Evolutionary conservation across 176 grass and related monocot species (phyloP), one percentile per base, ranked within the genome.

Genomic region (Oryza rufipogon): DNA sequence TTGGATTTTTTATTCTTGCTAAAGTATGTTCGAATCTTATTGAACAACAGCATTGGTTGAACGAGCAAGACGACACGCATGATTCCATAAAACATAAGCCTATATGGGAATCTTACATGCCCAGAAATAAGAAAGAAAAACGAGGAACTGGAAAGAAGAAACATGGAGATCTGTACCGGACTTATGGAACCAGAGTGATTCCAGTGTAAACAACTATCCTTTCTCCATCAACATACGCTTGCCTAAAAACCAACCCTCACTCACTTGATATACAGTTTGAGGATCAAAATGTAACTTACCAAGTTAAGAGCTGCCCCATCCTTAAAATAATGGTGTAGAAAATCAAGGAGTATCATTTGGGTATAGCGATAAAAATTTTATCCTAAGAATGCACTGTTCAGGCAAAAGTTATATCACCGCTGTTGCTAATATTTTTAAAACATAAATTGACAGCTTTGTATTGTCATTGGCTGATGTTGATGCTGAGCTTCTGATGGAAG

Each of bases 401-500:
- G 28, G 13, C 32, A 76, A 61, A 84, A 52, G 26, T 25, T 82
- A 26, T 9, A 14, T 44, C 34, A 49, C 46, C 68, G 45, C n/a
- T 76, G 73, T 64, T 79, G 49, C 60, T 80, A 41, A 32, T 75
- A 34, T 42, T 63, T 66, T 79, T 56, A 82, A 82, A 74, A 19
- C 44, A 61, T 80, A 6, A 87, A 32, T 58, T 73, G 75, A 90
- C 89, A 99, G 96, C 54, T 99, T 96, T 89, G 91, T 99, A 56
- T 88, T 99, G 63, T 99, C 96, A 76, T 83, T 99, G 88, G 88
- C 91, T 64, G 93, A 89, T 81, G 87, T 99, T 12, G 96, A 99
- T 91, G 76, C 87, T 83, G 82, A 90, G 80, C 93, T 99, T 90
- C 94, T 99, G 80, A 94, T 99, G 96, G 96, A 99, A 91, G 96